Base-by-base conservation (phyloP, 2,329 filamentous ascomycete genomes). In the Pseudogymnoascus sp. region DNA sequence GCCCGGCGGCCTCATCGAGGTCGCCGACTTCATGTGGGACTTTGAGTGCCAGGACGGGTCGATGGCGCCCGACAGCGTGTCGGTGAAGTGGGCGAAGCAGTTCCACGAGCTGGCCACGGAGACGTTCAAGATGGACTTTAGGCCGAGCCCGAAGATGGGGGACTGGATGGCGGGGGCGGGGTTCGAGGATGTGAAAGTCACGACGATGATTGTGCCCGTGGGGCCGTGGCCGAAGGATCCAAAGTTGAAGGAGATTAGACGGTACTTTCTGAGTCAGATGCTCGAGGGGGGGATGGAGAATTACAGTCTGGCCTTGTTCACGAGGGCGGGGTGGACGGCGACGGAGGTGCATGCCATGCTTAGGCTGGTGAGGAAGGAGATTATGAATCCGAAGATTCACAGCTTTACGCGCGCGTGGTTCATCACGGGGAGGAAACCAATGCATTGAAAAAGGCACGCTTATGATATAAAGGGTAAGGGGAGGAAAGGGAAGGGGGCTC, bases 131-230 rank as follows among this genome's bases (percentile, higher is more conserved):
- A 66, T 68, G 26, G 64, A 69, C 40, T 67, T 67, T 35, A 62
- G 66, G 31, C 64, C 65, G 10, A 65, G 64, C n/a, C 63, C 64
- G 11, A 65, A 64, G 19, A 61, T 66, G 23, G 74, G 72, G 11
- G 61, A 71, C 7, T 66, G 65, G 53, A 70, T 79, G 9, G 63
- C 61, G 15, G 65, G 71, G 17, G 70, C 72, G 7, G 79, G 80
- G 2, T 82, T 81, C 66, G 75, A 74, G 4, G 75, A 80, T 65
- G 74, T 82, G 1, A 62, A 63, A 3, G 64, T 77, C 13, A 61
- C 38, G 15, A 67, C 65, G 7, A 67, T 65, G 46, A 40, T 56
- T 1, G 69, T 72, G 19, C 71, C 73, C 0, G 64, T 73, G 1
- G 75, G 74, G 0, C 53, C 65, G 0, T 78, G 77, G 76, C 72